Percentiles rank a stretch among this genome's conserved stretches.
phyloP scores from a whole-genome alignment of 1,284 basidiomycete genomes.

The Fomitopsis palustris region DNA sequence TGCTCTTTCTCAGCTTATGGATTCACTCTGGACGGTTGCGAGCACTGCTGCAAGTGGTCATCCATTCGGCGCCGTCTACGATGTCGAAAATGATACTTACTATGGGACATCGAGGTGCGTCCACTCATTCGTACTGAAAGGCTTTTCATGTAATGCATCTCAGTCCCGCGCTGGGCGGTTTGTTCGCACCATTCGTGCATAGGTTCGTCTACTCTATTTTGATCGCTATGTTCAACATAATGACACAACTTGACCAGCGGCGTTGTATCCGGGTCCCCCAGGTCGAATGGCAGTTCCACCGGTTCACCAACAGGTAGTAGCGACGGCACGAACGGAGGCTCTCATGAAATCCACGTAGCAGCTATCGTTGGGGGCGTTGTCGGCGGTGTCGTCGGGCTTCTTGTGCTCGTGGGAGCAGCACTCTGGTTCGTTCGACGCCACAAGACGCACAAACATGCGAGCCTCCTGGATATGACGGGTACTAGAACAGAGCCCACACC shows the following conservation, averaged over 20 bases:
- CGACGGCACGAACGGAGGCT: not conserved
- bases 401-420: constrained; percentile 4
- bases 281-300: not conserved
- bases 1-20: constrained; percentile 16
- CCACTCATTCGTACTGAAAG: not conserved
- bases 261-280: not conserved
- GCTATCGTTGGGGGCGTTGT: constrained; percentile 19
- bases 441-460: not conserved
- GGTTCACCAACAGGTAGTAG: constrained; percentile 6
- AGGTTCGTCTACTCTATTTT: not conserved
- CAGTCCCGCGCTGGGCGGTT: constrained; percentile 16
- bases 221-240: not conserved
- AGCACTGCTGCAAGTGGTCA: constrained; percentile 13
- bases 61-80: constrained; percentile 15
- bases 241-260: not conserved
- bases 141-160: not conserved
- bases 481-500: not conserved
- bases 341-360: not conserved
- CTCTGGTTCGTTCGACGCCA: not conserved
- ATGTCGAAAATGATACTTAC: constrained; percentile 7
- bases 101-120: constrained; percentile 16
- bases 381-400: constrained; percentile 12
- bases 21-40: constrained; percentile 16
- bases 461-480: not conserved
- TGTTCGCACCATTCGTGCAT: not conserved